phyloP scores from a whole-genome alignment of 352 stramenopile genomes.

The Globisporangium emineosum region DNA sequence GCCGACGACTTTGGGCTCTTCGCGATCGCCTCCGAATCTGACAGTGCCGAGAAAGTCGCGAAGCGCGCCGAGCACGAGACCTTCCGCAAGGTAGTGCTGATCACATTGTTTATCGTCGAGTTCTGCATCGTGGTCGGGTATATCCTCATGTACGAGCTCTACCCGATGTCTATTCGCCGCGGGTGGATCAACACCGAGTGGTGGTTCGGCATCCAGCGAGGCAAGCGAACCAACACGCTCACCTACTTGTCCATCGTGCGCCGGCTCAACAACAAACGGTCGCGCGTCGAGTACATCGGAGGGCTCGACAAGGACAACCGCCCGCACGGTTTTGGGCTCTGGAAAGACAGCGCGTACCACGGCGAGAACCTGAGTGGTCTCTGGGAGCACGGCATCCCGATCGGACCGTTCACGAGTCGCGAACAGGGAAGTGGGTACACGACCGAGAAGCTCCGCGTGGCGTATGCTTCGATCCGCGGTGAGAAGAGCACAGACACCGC shows the following conservation, averaged over 20 bases:
- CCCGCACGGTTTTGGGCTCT: conserved; percentile 43
- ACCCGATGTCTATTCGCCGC: conserved; percentile 33
- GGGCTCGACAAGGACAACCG: conserved; percentile 35
- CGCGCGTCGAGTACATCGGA: conserved; percentile 39
- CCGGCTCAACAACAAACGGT: conserved; percentile 11
- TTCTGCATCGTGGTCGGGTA: conserved; percentile 29
- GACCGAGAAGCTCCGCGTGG: conserved; percentile 40
- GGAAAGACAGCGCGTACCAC: conserved; percentile 47
- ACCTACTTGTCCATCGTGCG: conserved; percentile 24
- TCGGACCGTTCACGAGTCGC: conserved; percentile 49
- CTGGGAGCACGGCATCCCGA: conserved; percentile 44
- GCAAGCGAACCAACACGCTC: conserved; percentile 29
- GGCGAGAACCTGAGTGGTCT: conserved; percentile 48
- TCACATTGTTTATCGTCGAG: conserved; percentile 30
- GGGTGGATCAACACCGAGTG: conserved; percentile 29
- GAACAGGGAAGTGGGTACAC: conserved; percentile 44
- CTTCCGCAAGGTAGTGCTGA: conserved; percentile 17
- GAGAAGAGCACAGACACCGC: conserved; percentile 14
- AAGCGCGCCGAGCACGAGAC: conserved; percentile 16
- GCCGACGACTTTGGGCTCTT: conserved; percentile 27
- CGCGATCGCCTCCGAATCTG: conserved; percentile 6
- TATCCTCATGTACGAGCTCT: conserved; percentile 37
- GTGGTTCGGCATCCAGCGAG: conserved; percentile 36
- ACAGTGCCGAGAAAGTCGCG: background rate
- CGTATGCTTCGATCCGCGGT: conserved; percentile 31